These are phyloP conservation scores for Medicago ruthenica DNA, from an alignment of 306 rosid species.

Conservation along the genomic window DNA sequence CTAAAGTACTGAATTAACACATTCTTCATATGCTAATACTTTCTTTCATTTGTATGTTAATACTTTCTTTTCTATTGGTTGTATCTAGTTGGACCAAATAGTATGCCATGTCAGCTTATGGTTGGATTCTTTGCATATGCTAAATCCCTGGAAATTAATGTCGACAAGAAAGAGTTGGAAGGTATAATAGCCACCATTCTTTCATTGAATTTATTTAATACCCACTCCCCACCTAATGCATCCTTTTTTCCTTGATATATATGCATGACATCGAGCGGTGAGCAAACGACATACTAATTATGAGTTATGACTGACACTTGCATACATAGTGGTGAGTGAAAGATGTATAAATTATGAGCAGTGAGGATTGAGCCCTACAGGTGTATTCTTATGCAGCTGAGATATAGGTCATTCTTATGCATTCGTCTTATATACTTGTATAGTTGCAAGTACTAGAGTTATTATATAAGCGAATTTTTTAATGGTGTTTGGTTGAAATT, in stretches of 20 bases:
- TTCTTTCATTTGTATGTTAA: constrained; percentile 30
- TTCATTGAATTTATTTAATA: background rate
- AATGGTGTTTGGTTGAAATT: background rate
- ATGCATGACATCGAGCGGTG: background rate
- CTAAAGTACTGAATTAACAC: background rate
- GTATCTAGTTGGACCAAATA: constrained; percentile 79
- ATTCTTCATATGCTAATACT: constrained; percentile 18
- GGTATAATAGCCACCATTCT: constrained; percentile 50
- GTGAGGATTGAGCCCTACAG: constrained; percentile 18
- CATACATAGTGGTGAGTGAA: background rate
- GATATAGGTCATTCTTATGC: background rate
- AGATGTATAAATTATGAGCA: background rate
- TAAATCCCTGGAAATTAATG: constrained; percentile 79
- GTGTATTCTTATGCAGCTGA: constrained; percentile 8
- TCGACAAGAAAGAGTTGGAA: constrained; percentile 84
- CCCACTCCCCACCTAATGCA: background rate
- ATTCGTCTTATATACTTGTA: background rate
- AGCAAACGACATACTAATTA: background rate
- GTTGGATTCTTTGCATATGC: constrained; percentile 94
- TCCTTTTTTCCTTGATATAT: background rate
- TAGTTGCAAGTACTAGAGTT: constrained; percentile 4
- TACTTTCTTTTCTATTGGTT: constrained; percentile 35
- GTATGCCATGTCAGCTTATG: constrained; percentile 97
- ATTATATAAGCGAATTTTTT: background rate
- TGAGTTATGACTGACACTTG: constrained; percentile 13